phyloP scores from a whole-genome alignment of 2,329 filamentous ascomycete species.

The Penicillium brevicompactum region DNA sequence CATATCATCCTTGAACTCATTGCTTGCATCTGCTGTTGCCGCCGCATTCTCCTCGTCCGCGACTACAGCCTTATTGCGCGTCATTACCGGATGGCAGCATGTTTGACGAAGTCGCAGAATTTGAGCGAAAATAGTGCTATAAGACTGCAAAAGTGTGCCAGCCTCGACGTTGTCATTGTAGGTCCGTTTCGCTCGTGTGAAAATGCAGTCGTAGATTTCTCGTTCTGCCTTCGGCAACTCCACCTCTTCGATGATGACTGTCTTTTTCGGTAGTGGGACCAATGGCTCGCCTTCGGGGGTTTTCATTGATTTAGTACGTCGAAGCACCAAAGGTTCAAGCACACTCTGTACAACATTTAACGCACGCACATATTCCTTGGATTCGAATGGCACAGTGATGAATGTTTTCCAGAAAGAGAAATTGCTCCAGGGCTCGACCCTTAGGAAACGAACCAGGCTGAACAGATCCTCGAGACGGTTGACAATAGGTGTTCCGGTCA shows the following conservation, averaged over 20 bases:
- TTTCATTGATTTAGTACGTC: slow-evolving; percentile 97
- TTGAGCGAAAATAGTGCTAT: slow-evolving; percentile 95
- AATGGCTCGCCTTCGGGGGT: slow-evolving; percentile 81
- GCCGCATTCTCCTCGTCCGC: slow-evolving; percentile 86
- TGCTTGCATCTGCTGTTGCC: slow-evolving; percentile 73
- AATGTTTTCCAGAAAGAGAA: slow-evolving; percentile 99
- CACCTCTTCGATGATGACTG: slow-evolving; percentile 82
- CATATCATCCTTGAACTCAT: slow-evolving; percentile 91
- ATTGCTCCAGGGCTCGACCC: slow-evolving; percentile 97
- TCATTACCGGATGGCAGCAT: slow-evolving; percentile 90
- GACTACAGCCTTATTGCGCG: slow-evolving; percentile 79
- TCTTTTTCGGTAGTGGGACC: slow-evolving; percentile 79
- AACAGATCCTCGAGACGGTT: slow-evolving; percentile 95
- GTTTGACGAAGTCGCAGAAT: slow-evolving; percentile 89
- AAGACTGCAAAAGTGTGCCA: slow-evolving; percentile 91
- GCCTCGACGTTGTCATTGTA: slow-evolving; percentile 87
- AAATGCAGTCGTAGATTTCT: slow-evolving; percentile 92
- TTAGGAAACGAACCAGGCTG: slow-evolving; percentile 85
- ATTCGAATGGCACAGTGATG: slow-evolving; percentile 96
- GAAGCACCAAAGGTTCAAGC: slow-evolving; percentile 89
- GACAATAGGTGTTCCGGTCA: slow-evolving; percentile 95
- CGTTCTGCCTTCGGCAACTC: slow-evolving; percentile 82
- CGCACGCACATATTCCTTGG: slow-evolving; percentile 88
- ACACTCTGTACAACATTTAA: slow-evolving; percentile 97
- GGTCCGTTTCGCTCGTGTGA: slow-evolving; percentile 75